phyloP scores from a whole-genome alignment of 2,329 filamentous ascomycete species.

The Hypoxylon sp. region DNA sequence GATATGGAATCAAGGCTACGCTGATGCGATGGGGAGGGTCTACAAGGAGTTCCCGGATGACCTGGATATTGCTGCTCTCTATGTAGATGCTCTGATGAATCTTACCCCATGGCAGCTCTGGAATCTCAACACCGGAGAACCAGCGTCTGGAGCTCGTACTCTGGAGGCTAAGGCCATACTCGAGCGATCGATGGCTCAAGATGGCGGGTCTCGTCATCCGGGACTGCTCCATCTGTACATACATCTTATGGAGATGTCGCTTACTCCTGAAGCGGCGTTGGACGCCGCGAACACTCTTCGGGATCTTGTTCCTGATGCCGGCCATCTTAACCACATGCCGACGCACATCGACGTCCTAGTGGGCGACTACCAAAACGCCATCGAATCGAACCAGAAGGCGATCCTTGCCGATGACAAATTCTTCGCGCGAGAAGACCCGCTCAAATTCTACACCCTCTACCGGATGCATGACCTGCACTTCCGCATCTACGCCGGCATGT shows the following conservation, averaged over 20 bases:
- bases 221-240: constrained; percentile 83
- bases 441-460: constrained; percentile 84
- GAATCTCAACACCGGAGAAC: constrained; percentile 71
- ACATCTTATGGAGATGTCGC: constrained; percentile 84
- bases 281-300: constrained; percentile 73
- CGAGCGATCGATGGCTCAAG: constrained; percentile 68
- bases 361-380: constrained; percentile 77
- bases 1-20: constrained; percentile 72
- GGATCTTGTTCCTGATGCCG: constrained; percentile 75
- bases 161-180: constrained; percentile 71
- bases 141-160: constrained; percentile 68
- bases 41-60: constrained; percentile 68
- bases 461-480: constrained; percentile 83
- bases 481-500: constrained; percentile 83
- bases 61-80: constrained; percentile 74
- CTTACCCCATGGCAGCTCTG: constrained; percentile 76
- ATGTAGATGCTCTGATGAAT: constrained; percentile 76
- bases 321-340: constrained; percentile 83
- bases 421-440: constrained; percentile 68
- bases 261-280: constrained; percentile 73
- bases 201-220: constrained; percentile 70
- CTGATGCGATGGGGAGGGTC: constrained; percentile 70
- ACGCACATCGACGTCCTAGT: constrained; percentile 81
- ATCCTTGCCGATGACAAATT: constrained; percentile 78
- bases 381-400: constrained; percentile 76